Evolutionary conservation across 2,329 filamentous ascomycete species (phyloP), one percentile per base, ranked within the genome.

Genomic region (Thielaviopsis euricoi): DNA sequence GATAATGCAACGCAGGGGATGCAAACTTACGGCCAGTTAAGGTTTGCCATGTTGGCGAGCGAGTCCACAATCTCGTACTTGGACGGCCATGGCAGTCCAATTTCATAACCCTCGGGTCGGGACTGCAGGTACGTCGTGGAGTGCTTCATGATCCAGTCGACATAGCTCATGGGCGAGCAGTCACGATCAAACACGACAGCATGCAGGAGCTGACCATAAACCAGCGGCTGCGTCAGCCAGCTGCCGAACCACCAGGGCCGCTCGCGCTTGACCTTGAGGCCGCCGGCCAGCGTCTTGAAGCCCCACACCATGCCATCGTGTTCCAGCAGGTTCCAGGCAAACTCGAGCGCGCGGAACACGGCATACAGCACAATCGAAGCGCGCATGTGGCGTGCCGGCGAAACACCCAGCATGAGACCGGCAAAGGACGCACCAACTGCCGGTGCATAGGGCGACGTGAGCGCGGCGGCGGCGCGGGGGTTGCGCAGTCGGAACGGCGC

Each of bases 351-450:
- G 55, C 88, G 80, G 63, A 89, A 91, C 61, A 89, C 76, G 58
- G 84, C 75, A 67, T 91, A 94, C 61, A 97, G 87, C 15, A 89
- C 84, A 52, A 93, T 78, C 0, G 87, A 88, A 56, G 91, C 76
- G 55, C 93, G 83, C 64, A 93, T 69, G 66, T 80, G 76, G 62
- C 73, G 70, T 0, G 80, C 64, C 67, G 91, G 76, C 62, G 82
- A 87, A 10, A 95, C 78, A 7, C 87, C 87, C 19, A 97, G 74
- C 54, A 87, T 85, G 54, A 95, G 78, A 2, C 91, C 91, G 0
- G 91, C 89, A 53, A 96, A 70, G 64, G 87, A 89, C 6, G 91
- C 90, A 12, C 91, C 93, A n/a, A 96, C 77, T 1, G 90, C 89
- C 0, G 91, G 91, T 0, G 91, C 87, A 67, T 89, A 86, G 10